phyloP scores from a whole-genome alignment of 2,329 filamentous ascomycete genomes.

The Fusarium bactridioides region DNA sequence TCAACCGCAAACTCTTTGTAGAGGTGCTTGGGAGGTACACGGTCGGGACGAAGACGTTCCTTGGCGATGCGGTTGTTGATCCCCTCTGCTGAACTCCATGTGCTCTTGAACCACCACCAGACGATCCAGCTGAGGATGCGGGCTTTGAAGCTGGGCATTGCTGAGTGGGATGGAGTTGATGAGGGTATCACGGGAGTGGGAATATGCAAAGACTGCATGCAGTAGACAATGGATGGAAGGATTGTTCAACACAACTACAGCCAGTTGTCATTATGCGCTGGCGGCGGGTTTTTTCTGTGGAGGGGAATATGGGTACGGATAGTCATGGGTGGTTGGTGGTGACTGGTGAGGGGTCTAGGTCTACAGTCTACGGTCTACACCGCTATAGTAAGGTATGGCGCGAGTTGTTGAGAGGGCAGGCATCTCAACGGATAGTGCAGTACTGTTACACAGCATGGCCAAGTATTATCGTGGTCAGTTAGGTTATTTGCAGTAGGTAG shows the following conservation, averaged over 20 bases:
- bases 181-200: neutral
- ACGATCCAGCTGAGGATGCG: conserved; percentile 41
- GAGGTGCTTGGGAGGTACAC: conserved; percentile 36
- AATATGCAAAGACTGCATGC: conserved; percentile 7
- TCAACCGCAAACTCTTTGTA: conserved; percentile 40
- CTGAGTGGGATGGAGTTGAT: neutral
- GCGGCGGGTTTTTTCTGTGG: conserved; percentile 15
- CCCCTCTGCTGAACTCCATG: conserved; percentile 37
- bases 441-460: neutral
- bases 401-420: neutral
- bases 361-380: conserved; percentile 16
- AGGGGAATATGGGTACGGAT: conserved; percentile 16
- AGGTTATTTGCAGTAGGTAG: neutral
- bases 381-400: neutral
- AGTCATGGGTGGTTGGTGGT: neutral
- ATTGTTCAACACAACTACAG: neutral
- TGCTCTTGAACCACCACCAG: conserved; percentile 40
- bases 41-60: conserved; percentile 31
- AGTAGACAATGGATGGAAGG: neutral
- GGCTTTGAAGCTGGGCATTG: conserved; percentile 41
- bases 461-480: neutral
- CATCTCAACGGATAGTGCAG: neutral
- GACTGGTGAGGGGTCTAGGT: conserved; percentile 7
- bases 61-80: conserved; percentile 38
- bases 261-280: conserved; percentile 5